Percentiles rank a stretch among this genome's conserved stretches.
These are phyloP conservation scores for Paecilomyces formosus DNA, from an alignment of 2,329 filamentous ascomycete genomes.

Conservation along the genomic window DNA sequence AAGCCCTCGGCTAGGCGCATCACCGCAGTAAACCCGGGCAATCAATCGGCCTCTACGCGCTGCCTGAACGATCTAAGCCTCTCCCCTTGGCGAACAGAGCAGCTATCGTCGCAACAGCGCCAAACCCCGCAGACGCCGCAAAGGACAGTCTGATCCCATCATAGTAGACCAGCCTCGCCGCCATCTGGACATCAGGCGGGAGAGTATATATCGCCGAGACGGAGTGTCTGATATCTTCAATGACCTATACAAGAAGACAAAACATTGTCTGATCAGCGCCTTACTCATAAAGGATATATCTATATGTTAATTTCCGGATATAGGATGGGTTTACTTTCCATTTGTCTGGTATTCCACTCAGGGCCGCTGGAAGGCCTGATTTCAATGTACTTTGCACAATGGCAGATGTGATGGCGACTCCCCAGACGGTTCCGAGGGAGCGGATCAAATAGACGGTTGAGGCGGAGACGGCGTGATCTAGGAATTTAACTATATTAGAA, in stretches of 20 bases:
- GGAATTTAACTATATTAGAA: background rate
- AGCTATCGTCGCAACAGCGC: slow-evolving; percentile 42
- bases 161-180: slow-evolving; percentile 53
- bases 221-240: slow-evolving; percentile 56
- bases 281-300: slow-evolving; percentile 6
- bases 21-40: background rate
- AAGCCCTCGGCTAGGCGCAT: background rate
- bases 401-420: slow-evolving; percentile 55
- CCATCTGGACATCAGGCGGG: slow-evolving; percentile 49
- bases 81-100: slow-evolving; percentile 40
- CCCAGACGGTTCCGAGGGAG: slow-evolving; percentile 57
- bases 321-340: slow-evolving; percentile 42
- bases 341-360: slow-evolving; percentile 52
- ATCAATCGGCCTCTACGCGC: background rate
- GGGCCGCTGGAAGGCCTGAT: slow-evolving; percentile 44
- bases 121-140: slow-evolving; percentile 46
- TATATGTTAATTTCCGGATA: slow-evolving; percentile 3
- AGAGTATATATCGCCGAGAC: slow-evolving; percentile 49
- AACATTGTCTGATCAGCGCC: slow-evolving; percentile 13
- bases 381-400: slow-evolving; percentile 57
- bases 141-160: slow-evolving; percentile 52
- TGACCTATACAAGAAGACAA: slow-evolving; percentile 39
- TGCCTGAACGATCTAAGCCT: slow-evolving; percentile 13
- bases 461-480: slow-evolving; percentile 57
- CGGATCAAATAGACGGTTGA: slow-evolving; percentile 59